These are phyloP conservation scores for Thermomyces lanuginosus DNA, from an alignment of 2,329 filamentous ascomycete species.

Conservation along the genomic window DNA sequence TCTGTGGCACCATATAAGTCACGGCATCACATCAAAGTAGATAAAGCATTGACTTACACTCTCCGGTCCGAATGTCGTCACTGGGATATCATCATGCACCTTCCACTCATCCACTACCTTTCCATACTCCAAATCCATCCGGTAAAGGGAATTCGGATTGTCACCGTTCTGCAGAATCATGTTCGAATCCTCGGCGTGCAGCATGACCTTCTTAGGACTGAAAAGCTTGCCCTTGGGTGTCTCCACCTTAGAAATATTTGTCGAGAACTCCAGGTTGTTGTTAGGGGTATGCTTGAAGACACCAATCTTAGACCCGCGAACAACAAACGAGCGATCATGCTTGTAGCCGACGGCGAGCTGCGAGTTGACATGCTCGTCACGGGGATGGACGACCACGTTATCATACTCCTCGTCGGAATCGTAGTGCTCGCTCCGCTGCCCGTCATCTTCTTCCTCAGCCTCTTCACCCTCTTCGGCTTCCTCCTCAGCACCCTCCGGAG, in stretches of 20 bases:
- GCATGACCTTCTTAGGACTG: conserved; percentile 91
- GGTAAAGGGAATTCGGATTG: conserved; percentile 81
- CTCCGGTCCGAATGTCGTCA: conserved; percentile 82
- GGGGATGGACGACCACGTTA: conserved; percentile 48
- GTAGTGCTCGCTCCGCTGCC: conserved; percentile 54
- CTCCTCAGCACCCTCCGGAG: conserved; percentile 39
- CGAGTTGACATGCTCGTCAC: conserved; percentile 76
- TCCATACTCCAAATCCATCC: conserved; percentile 95
- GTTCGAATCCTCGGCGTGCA: conserved; percentile 77
- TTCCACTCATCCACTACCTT: conserved; percentile 99
- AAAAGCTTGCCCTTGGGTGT: conserved; percentile 77
- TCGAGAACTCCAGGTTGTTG: conserved; percentile 88
- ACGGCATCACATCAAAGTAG: not conserved
- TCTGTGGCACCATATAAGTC: conserved; percentile 37
- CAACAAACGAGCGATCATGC: conserved; percentile 90
- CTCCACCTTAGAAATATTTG: conserved; percentile 89
- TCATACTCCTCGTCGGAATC: conserved; percentile 67
- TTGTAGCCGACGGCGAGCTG: conserved; percentile 93
- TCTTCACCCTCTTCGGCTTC: conserved; percentile 41
- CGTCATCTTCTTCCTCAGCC: conserved; percentile 47
- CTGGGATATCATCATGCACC: conserved; percentile 86
- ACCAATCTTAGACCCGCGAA: conserved; percentile 92
- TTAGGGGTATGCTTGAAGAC: conserved; percentile 94
- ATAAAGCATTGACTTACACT: conserved; percentile 36
- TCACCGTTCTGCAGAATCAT: conserved; percentile 71